phyloP scores from a whole-genome alignment of 148 eudicot species.

The Spergularia marina region DNA sequence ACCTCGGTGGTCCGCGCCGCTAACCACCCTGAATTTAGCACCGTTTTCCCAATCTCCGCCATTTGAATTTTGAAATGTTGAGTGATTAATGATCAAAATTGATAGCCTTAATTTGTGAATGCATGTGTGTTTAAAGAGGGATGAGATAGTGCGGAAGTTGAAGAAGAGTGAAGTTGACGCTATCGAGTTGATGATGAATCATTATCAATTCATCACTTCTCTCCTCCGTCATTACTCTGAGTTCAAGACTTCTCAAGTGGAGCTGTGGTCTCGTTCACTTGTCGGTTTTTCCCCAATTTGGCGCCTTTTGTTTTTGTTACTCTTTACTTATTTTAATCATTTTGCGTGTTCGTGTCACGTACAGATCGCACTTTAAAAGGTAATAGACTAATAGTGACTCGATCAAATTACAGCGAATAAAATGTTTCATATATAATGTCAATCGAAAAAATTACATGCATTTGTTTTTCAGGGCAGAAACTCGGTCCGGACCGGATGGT shows the following conservation, averaged over 20 bases:
- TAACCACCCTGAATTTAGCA: slow-evolving; percentile 71
- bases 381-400: too few relatives aligned
- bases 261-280: too few relatives aligned
- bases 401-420: too few relatives aligned
- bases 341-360: background rate
- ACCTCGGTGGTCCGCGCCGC: slow-evolving; percentile 94
- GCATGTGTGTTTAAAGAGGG: background rate
- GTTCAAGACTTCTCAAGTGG: too few relatives aligned
- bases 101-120: slow-evolving; percentile 3
- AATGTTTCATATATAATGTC: too few relatives aligned
- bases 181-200: background rate
- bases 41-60: slow-evolving; percentile 63
- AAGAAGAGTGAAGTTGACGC: slow-evolving; percentile 1
- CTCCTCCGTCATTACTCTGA: too few relatives aligned
- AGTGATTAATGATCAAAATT: too few relatives aligned
- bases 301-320: background rate
- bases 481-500: too few relatives aligned
- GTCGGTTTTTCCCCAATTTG: background rate
- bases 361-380: too few relatives aligned
- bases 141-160: background rate
- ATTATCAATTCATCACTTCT: too few relatives aligned
- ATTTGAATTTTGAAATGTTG: slow-evolving; percentile 27
- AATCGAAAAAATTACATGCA: too few relatives aligned
- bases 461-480: too few relatives aligned
- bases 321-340: background rate